Evolutionary conservation across 1,284 basidiomycete genomes (phyloP).

Genomic region (Tremellales sp.): DNA sequence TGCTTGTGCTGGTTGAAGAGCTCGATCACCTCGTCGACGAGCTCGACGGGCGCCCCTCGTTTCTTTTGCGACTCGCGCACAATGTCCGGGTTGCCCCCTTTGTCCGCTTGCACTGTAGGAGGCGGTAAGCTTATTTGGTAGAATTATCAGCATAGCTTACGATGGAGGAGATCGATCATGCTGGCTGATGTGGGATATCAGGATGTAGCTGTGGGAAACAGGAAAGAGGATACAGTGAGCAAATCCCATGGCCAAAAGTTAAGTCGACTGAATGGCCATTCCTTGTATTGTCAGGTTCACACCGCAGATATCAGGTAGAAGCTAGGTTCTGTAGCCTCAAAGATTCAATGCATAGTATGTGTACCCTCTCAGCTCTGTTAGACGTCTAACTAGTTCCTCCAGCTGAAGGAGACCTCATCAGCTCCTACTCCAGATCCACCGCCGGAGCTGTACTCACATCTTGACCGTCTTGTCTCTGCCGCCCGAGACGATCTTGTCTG

Average conservation of each 20-base stretch:
- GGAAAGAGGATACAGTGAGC: no score
- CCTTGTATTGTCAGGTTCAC: no score
- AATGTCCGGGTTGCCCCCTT: conserved; percentile 90
- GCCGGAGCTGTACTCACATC: no score
- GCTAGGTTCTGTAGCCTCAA: no score
- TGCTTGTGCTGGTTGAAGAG: conserved; percentile 68
- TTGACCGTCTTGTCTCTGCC: conserved; percentile 63
- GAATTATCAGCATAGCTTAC: conserved; percentile 22
- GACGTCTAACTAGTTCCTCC: conserved; percentile 15
- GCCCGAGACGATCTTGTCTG: conserved; percentile 95
- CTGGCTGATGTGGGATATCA: no score
- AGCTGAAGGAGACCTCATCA: neutral
- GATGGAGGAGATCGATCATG: conserved; percentile 49
- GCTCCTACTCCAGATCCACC: neutral
- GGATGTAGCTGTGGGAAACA: no score
- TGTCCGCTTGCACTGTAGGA: conserved; percentile 53
- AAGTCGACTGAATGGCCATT: no score
- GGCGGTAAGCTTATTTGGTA: neutral
- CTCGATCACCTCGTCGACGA: conserved; percentile 89
- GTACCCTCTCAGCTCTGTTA: no score
- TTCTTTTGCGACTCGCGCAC: conserved; percentile 91
- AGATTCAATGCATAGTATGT: no score
- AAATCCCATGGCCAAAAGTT: no score
- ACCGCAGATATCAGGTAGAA: no score
- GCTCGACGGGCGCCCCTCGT: conserved; percentile 78